Evolutionary conservation across 495 filamentous ascomycete species (phyloP).

Genomic region (Penicillium roqueforti): DNA sequence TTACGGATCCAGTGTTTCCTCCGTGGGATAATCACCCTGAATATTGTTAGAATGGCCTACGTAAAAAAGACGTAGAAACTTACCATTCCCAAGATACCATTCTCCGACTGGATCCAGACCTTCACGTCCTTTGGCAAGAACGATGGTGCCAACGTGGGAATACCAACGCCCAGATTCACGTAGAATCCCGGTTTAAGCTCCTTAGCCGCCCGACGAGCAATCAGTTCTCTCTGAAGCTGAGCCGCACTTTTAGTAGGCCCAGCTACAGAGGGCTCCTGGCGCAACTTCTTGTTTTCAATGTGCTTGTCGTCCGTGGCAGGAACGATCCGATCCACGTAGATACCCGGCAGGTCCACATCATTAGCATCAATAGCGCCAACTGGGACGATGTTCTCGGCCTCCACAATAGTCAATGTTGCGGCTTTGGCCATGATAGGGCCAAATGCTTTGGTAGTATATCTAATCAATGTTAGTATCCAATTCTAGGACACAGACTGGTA

Average conservation of each 20-base stretch:
- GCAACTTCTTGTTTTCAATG: conserved; percentile 77
- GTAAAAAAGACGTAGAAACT: background rate
- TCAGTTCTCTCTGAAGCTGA: conserved; percentile 69
- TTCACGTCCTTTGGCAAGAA: conserved; percentile 74
- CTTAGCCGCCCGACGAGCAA: conserved; percentile 79
- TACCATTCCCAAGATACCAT: conserved; percentile 79
- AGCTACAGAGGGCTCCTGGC: conserved; percentile 49
- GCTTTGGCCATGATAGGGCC: conserved; percentile 88
- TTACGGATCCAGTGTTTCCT: conserved; percentile 71
- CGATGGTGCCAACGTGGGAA: conserved; percentile 82
- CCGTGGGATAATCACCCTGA: conserved; percentile 74
- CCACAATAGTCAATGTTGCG: conserved; percentile 82
- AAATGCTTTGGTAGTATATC: conserved; percentile 58
- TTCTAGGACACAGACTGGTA: background rate
- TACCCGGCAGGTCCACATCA: conserved; percentile 79
- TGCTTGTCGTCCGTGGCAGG: conserved; percentile 69
- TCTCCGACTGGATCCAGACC: conserved; percentile 87
- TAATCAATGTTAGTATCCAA: conserved; percentile 6
- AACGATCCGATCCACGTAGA: conserved; percentile 83
- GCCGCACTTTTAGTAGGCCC: conserved; percentile 56
- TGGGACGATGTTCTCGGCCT: conserved; percentile 87
- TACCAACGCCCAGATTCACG: conserved; percentile 89
- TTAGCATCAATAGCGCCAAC: conserved; percentile 75
- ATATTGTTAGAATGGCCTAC: conserved; percentile 5
- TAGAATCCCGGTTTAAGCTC: conserved; percentile 95